A percentile compares a stretch with the other conserved stretches of the same genome.
phyloP scores from a whole-genome alignment of 2,329 filamentous ascomycete genomes.

The Aspergillus japonicus region DNA sequence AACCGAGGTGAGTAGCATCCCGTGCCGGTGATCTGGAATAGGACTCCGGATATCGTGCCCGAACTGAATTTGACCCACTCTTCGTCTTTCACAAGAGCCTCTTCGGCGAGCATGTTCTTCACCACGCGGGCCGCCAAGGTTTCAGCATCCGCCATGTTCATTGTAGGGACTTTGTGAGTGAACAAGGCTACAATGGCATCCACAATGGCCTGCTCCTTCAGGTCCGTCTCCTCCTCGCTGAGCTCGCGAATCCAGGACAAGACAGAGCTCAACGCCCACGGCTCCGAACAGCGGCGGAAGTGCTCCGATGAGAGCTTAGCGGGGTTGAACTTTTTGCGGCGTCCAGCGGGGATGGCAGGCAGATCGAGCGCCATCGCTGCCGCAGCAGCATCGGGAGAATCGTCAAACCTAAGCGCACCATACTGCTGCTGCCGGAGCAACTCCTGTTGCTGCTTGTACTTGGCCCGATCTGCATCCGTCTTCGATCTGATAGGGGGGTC shows the following conservation, averaged over 20 bases:
- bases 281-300: constrained; percentile 80
- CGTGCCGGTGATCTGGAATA: constrained; percentile 87
- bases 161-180: constrained; percentile 91
- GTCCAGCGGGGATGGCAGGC: constrained; percentile 75
- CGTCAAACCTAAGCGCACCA: constrained; percentile 47
- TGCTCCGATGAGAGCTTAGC: constrained; percentile 77
- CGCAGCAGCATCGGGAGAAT: constrained; percentile 45
- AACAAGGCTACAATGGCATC: constrained; percentile 88
- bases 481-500: constrained; percentile 85
- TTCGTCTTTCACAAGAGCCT: constrained; percentile 80
- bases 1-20: constrained; percentile 88
- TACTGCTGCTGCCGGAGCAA: constrained; percentile 53
- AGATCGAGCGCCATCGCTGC: constrained; percentile 69
- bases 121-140: constrained; percentile 76
- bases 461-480: constrained; percentile 77
- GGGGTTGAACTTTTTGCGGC: constrained; percentile 80
- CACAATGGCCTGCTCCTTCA: constrained; percentile 79
- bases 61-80: constrained; percentile 95
- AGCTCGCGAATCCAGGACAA: constrained; percentile 83
- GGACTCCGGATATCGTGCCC: constrained; percentile 78
- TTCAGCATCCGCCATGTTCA: constrained; percentile 97
- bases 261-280: constrained; percentile 90
- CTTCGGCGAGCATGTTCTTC: constrained; percentile 73
- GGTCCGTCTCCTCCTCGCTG: constrained; percentile 85
- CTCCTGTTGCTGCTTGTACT: constrained; percentile 54